Base-by-base conservation (phyloP, 495 filamentous ascomycete species). In the Penicillium waksmanii region DNA sequence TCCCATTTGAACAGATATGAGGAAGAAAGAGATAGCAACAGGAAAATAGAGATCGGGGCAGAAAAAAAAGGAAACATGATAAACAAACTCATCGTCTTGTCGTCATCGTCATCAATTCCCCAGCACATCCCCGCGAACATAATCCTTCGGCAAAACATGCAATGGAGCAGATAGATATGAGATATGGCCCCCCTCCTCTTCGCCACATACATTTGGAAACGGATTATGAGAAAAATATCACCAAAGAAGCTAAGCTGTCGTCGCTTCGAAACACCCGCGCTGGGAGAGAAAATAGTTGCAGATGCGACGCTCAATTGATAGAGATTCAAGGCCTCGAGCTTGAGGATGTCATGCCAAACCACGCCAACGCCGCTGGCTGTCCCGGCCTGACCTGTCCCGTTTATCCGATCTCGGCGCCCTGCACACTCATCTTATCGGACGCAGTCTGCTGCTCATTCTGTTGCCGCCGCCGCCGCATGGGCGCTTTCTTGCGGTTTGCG, bases 401-500 rank as follows among this genome's bases (percentile, higher is more conserved):
- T 63, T 56, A 73, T 36, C 62, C 69, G 35, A 65, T 70, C 18
- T 73, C 69, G 35, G 64, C 72, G 31, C 67, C 72, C 53, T 77
- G 75, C 40, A 73, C 71, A 50, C 69, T 73, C 71, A 72, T 77
- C 19, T 67, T 75, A 49, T 77, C 70, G 11, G 72, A 58, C 21
- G 64, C 40, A 10, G 64, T 43, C 47, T 57, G 49, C 51, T 57
- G 21, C 19, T 60, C 53, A 36, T 51, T 55, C 21, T 57, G 64
- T 52, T 62, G 72, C 54, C 79, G 73, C 51, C 81, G 75, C 57
- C 76, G 76, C 44, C 81, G 72, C 73, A 83, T 80, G 11, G 80
- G 77, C 0, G 80, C 79, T 64, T 82, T 83, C 63, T 82, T 84
- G 63, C 80, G 71, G 56, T 73, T 68, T 13, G 74, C 80, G 38